Evolutionary conservation across 495 filamentous ascomycete genomes (phyloP).

Genomic region (Penicillium goetzii): DNA sequence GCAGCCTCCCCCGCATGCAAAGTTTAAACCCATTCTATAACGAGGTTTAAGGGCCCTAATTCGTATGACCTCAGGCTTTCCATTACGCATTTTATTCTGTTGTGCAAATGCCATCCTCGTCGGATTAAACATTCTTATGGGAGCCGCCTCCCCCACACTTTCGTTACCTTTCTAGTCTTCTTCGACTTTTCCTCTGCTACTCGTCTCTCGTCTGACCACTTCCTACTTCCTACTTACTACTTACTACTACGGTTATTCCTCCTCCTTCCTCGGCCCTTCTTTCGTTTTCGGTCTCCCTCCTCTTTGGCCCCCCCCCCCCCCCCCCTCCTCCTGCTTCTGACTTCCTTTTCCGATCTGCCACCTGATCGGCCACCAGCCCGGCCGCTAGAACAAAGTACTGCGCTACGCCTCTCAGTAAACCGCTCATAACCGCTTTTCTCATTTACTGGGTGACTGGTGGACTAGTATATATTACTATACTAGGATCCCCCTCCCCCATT

Average conservation of each 20-base stretch:
- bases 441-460: background rate
- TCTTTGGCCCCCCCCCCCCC: constrained; percentile 4
- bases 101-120: constrained; percentile 6
- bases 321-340: background rate
- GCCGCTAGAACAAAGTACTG: background rate
- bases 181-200: background rate
- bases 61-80: constrained; percentile 30
- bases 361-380: background rate
- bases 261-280: background rate
- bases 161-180: background rate
- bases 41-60: background rate
- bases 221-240: background rate
- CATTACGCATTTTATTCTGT: constrained; percentile 24
- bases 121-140: constrained; percentile 6
- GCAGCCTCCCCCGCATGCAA: constrained; percentile 44
- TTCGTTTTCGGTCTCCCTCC: too few relatives aligned
- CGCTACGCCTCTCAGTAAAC: background rate
- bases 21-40: constrained; percentile 28
- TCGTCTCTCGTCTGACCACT: background rate
- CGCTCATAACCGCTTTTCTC: background rate
- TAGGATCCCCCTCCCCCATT: background rate
- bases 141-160: constrained; percentile 8
- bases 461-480: constrained; percentile 1
- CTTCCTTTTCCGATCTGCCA: constrained; percentile 3
- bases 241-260: background rate